Percentiles rank a stretch among this genome's conserved stretches.
Conservation (phyloP, 2,329 filamentous ascomycete species). For the Sclerotinia sclerotiorum region DNA sequence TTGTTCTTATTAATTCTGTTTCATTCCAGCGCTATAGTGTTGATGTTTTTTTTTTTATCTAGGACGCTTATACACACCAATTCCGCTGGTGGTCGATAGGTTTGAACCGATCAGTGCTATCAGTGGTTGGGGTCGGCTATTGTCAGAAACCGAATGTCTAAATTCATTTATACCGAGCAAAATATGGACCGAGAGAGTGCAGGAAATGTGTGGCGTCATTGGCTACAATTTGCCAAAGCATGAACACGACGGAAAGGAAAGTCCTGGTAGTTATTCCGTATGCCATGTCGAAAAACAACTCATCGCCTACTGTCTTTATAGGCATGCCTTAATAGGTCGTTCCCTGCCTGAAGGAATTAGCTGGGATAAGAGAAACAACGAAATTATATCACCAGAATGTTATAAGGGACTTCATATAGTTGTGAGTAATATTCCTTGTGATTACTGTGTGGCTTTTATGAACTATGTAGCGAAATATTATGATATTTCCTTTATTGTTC, state of each 20-base stretch:
- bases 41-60: not conserved
- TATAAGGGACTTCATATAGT: not conserved
- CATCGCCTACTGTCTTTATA: not conserved
- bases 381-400: not conserved
- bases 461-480: not conserved
- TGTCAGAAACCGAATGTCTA: not conserved
- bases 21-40: not conserved
- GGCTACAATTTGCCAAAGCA: not conserved
- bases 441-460: not conserved
- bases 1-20: not conserved
- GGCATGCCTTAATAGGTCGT: not conserved
- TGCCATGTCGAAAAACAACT: not conserved
- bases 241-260: not conserved
- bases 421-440: not conserved
- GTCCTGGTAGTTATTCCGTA: not conserved
- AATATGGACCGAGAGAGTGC: not conserved
- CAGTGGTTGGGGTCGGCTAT: not conserved
- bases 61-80: not conserved
- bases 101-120: not conserved
- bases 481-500: not conserved
- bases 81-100: not conserved
- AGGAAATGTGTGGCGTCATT: not conserved
- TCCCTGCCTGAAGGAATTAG: rapidly evolving
- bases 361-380: not conserved
- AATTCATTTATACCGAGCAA: not conserved